Evolutionary conservation across 768 basidiomycete species (phyloP).

Genomic region (Russula olivacea): DNA sequence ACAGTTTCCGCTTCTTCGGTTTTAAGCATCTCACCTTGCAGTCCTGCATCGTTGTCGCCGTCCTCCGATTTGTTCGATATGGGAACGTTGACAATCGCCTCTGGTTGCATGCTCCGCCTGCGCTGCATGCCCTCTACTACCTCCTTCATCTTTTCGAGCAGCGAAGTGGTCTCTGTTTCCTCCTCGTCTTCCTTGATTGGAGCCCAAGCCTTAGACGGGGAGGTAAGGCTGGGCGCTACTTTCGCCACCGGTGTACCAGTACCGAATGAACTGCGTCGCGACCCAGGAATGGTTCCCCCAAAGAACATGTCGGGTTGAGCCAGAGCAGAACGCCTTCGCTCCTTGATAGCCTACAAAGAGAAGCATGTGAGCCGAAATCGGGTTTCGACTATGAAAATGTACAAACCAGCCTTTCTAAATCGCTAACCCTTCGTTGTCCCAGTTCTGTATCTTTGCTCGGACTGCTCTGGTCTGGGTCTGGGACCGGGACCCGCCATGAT

Average conservation of each 20-base stretch:
- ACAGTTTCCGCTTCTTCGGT: constrained; percentile 19
- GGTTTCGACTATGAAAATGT: not conserved
- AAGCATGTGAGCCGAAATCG: not conserved
- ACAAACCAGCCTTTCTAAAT: constrained; percentile 14
- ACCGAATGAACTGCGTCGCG: constrained; percentile 34
- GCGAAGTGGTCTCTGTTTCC: constrained; percentile 32
- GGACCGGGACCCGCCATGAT: constrained; percentile 54
- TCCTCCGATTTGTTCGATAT: constrained; percentile 34
- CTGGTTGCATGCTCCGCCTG: constrained; percentile 30
- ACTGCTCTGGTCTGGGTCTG: constrained; percentile 23
- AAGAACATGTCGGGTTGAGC: constrained; percentile 44
- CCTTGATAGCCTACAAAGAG: constrained; percentile 47
- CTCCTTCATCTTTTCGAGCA: constrained; percentile 36
- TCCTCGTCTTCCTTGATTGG: constrained; percentile 29
- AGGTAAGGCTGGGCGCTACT: not conserved
- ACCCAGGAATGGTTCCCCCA: constrained; percentile 48
- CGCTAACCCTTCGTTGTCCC: constrained; percentile 2
- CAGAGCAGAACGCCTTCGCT: constrained; percentile 55
- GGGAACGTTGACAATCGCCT: constrained; percentile 27
- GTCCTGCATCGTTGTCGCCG: constrained; percentile 38
- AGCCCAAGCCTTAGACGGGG: constrained; percentile 17
- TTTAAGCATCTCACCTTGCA: constrained; percentile 26
- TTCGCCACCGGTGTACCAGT: constrained; percentile 14
- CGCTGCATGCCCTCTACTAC: constrained; percentile 36
- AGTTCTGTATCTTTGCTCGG: not conserved